These are phyloP conservation scores for Trebouxia sp. DNA, from an alignment of 139 green algal genomes.

Conservation along the genomic window DNA sequence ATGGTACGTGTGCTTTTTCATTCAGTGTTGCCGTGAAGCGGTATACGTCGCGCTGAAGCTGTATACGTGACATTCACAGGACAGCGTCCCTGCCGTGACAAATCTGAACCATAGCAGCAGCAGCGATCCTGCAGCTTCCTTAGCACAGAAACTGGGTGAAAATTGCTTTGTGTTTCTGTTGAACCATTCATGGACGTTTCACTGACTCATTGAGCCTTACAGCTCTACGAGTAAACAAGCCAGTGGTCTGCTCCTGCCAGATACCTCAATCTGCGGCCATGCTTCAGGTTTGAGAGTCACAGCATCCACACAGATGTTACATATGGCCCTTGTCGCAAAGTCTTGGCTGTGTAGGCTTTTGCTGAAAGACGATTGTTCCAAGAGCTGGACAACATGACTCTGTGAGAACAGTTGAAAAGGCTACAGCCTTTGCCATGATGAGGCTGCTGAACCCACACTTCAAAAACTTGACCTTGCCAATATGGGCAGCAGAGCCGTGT, in stretches of 20 bases:
- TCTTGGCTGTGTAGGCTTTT: neutral
- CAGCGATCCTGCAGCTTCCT: neutral
- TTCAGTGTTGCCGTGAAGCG: neutral
- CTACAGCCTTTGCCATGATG: neutral
- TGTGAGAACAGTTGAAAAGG: neutral
- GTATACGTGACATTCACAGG: neutral
- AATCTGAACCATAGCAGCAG: conserved; percentile 14
- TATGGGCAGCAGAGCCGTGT: too few relatives aligned
- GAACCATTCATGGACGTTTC: too few relatives aligned
- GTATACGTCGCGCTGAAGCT: neutral
- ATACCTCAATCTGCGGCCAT: neutral
- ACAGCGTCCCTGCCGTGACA: neutral
- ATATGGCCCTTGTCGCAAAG: too few relatives aligned
- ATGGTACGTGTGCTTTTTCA: neutral
- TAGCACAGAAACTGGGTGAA: conserved; percentile 15
- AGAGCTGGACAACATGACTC: neutral
- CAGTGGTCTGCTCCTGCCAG: neutral
- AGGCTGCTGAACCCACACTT: neutral
- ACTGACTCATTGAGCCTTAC: too few relatives aligned
- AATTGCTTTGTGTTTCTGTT: too few relatives aligned
- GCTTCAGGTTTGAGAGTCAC: too few relatives aligned
- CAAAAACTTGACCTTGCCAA: too few relatives aligned
- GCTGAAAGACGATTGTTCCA: conserved; percentile 4
- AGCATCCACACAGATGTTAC: too few relatives aligned
- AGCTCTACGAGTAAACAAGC: neutral